Base-by-base conservation (phyloP, 495 filamentous ascomycete genomes). In the Annulohypoxylon moriforme region DNA sequence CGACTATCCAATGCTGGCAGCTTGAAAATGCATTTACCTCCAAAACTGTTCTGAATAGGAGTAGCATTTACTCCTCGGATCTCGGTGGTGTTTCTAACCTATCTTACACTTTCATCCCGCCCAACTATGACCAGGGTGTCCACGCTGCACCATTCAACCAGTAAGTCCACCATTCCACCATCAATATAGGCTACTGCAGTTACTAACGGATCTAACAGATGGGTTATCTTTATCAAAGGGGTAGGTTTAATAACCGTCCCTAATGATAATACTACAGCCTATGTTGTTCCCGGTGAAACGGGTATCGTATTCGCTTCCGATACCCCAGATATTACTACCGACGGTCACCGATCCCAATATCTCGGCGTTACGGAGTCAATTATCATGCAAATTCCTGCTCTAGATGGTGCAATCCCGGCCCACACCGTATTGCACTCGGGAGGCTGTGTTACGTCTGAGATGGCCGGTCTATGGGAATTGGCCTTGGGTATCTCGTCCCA, bases 1-100 rank as follows among this genome's bases (percentile, higher is more conserved):
- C 86, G 8, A 77, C 75, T 0, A 69, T 88, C 16, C 80, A 87
- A 78, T 89, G 86, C 79, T 88, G 86, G 86, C 77, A 83, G 36
- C 74, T 87, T 2, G 58, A 64, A 11, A 74, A 79, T 0, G 78
- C 79, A 7, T 82, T 86, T 64, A 33, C 25, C 34, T 55, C 29
- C 1, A 18, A 36, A 5, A 40, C 8, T 40, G 33, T 24, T 13
- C 55, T 58, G 8, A 52, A 52, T 13, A 11, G 55, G 29, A 55
- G 31, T 20, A 24, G 22, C n/a, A 67, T 80, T 6, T 47, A 68
- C 0, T 33, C 70, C 10, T 68, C 82, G 6, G 47, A 74, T 16
- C 69, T 89, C 13, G 85, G 81, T 0, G 20, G 53, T 22, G 20
- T 80, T 24, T 29, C 70, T 18, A 82, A 84, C 55, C 72, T 81